Percentiles rank a stretch among this genome's conserved stretches.
phyloP scores from a whole-genome alignment of 371 early-diverging fungal species.

The Mortierella sp. region DNA sequence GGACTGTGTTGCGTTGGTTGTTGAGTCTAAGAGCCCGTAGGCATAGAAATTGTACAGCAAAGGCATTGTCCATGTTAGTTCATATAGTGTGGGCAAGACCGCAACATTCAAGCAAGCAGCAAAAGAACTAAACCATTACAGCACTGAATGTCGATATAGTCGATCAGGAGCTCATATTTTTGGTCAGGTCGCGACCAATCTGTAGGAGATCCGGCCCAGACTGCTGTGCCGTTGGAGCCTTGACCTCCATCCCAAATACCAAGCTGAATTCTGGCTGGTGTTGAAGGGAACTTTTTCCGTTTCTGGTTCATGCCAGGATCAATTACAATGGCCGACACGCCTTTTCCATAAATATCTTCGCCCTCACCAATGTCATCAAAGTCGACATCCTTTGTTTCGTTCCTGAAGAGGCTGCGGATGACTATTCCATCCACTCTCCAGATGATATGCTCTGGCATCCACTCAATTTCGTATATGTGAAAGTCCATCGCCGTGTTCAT shows the following conservation, averaged over 20 bases:
- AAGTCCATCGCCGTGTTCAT: slow-evolving; percentile 40
- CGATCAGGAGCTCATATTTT: slow-evolving; percentile 55
- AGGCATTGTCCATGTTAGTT: too few relatives aligned
- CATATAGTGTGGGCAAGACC: too few relatives aligned
- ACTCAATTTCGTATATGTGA: slow-evolving; percentile 61
- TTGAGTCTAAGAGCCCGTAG: slow-evolving; percentile 15
- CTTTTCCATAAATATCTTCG: slow-evolving; percentile 6
- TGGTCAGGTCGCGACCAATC: slow-evolving; percentile 62
- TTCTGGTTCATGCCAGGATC: background rate
- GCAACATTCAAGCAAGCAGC: background rate
- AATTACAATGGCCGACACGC: slow-evolving; percentile 7
- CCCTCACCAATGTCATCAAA: slow-evolving; percentile 35
- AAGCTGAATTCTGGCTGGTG: slow-evolving; percentile 65
- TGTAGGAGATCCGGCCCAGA: slow-evolving; percentile 75
- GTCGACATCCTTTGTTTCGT: slow-evolving; percentile 37
- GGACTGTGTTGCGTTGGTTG: slow-evolving; percentile 24
- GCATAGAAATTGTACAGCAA: background rate
- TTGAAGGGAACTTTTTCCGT: slow-evolving; percentile 61
- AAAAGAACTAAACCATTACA: slow-evolving; percentile 14
- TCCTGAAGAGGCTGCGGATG: slow-evolving; percentile 55
- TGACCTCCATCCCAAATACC: slow-evolving; percentile 80
- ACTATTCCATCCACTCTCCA: slow-evolving; percentile 67
- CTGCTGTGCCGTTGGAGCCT: slow-evolving; percentile 64
- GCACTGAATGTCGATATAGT: slow-evolving; percentile 61
- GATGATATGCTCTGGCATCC: slow-evolving; percentile 63